phyloP scores from a whole-genome alignment of 1,284 basidiomycete genomes.

The Fomes fomentarius region DNA sequence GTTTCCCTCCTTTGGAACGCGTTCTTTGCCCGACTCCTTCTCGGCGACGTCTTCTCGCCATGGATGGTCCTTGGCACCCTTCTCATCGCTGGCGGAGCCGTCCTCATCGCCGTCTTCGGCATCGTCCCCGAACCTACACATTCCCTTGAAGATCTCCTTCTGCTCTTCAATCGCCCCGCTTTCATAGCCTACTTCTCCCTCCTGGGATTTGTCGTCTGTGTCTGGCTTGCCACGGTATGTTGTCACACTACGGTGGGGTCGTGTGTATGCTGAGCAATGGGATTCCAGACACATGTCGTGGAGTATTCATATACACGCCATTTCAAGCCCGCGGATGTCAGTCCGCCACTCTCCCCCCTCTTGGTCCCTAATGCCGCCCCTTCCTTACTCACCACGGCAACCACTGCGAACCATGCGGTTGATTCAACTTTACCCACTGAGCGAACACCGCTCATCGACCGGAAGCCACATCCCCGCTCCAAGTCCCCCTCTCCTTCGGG shows the following conservation, averaged over 20 bases:
- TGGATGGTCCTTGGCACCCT: conserved; percentile 87
- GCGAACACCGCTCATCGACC: conserved; percentile 61
- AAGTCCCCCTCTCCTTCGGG: conserved; percentile 31
- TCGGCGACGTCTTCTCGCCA: conserved; percentile 86
- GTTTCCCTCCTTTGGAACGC: conserved; percentile 95
- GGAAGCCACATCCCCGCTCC: conserved; percentile 39
- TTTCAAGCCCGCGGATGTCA: conserved; percentile 33
- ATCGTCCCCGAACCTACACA: conserved; percentile 93
- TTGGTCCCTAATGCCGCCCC: conserved; percentile 33
- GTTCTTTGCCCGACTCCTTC: conserved; percentile 84
- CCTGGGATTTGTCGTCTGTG: conserved; percentile 65
- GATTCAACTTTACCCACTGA: conserved; percentile 48
- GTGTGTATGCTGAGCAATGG: conserved; percentile 11
- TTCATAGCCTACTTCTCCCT: conserved; percentile 85
- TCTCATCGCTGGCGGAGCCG: conserved; percentile 88
- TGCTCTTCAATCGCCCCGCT: conserved; percentile 76
- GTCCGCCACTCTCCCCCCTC: conserved; percentile 38
- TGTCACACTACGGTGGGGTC: not conserved
- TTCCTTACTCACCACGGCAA: conserved; percentile 33
- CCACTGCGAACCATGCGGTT: conserved; percentile 36
- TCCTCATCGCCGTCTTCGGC: conserved; percentile 90
- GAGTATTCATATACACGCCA: conserved; percentile 51
- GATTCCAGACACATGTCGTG: conserved; percentile 56
- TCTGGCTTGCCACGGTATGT: conserved; percentile 67
- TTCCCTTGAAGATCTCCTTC: conserved; percentile 84